These are phyloP conservation scores for Pharus latifolius DNA, from an alignment of 176 grass and related monocot species.

Conservation along the genomic window DNA sequence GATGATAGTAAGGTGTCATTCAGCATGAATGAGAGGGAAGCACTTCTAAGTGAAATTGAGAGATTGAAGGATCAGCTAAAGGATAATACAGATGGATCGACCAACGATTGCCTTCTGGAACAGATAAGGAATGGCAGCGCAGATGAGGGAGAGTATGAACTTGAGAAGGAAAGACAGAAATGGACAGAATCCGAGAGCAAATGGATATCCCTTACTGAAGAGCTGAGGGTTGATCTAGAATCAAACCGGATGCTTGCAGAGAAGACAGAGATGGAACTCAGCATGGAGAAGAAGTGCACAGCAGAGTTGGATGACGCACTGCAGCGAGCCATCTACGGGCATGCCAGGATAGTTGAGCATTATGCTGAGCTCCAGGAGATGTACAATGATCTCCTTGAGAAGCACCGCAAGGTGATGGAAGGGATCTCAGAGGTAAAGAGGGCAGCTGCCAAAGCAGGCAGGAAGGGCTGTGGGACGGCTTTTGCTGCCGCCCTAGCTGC, in stretches of 20 bases:
- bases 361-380: slow-evolving; percentile 88
- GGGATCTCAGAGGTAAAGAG: slow-evolving; percentile 75
- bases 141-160: slow-evolving; percentile 39
- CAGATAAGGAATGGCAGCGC: slow-evolving; percentile 56
- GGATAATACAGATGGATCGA: slow-evolving; percentile 2
- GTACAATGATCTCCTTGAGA: slow-evolving; percentile 69
- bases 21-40: slow-evolving; percentile 20
- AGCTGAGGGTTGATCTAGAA: slow-evolving; percentile 79
- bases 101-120: slow-evolving; percentile 59
- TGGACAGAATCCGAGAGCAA: slow-evolving; percentile 97
- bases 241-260: slow-evolving; percentile 70
- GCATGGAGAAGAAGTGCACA: slow-evolving; percentile 70
- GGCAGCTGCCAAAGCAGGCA: slow-evolving; percentile 73
- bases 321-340: slow-evolving; percentile 65
- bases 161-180: slow-evolving; percentile 75
- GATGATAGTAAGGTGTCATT: slow-evolving; percentile 5
- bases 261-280: slow-evolving; percentile 65
- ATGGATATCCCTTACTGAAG: slow-evolving; percentile 88
- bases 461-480: slow-evolving; percentile 69
- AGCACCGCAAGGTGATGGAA: slow-evolving; percentile 76
- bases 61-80: slow-evolving; percentile 47
- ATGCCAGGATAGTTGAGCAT: slow-evolving; percentile 82
- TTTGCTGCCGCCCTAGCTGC: slow-evolving; percentile 86
- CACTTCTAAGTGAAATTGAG: slow-evolving; percentile 40
- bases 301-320: slow-evolving; percentile 87